A percentile compares a stretch with the other conserved stretches of the same genome.
These are phyloP conservation scores for Alternaria consortialis DNA, from an alignment of 2,329 filamentous ascomycete species.

Conservation along the genomic window DNA sequence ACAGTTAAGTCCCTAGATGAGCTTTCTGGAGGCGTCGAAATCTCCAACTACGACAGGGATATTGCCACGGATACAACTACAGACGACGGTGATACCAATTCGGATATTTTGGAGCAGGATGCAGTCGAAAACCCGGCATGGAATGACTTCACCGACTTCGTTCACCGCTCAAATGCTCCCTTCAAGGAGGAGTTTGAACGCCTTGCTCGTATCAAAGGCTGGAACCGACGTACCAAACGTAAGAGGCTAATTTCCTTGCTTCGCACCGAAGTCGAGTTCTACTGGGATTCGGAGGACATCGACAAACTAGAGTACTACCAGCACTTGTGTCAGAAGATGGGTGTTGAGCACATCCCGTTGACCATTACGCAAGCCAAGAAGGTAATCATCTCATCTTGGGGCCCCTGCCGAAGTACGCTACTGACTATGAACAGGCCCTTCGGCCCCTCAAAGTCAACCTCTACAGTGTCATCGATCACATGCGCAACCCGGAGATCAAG, in stretches of 20 bases:
- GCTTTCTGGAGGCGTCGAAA: neutral
- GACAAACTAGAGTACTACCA: conserved; percentile 35
- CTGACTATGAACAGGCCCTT: conserved; percentile 24
- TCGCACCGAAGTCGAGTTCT: conserved; percentile 29
- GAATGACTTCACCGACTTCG: conserved; percentile 27
- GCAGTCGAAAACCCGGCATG: conserved; percentile 25
- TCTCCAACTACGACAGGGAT: neutral
- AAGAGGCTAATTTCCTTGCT: conserved; percentile 22
- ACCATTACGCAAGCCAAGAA: conserved; percentile 41
- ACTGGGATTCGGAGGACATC: conserved; percentile 24
- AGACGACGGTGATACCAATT: neutral
- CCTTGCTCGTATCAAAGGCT: conserved; percentile 24
- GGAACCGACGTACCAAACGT: conserved; percentile 2
- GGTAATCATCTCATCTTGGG: conserved; percentile 16
- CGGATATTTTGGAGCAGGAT: neutral
- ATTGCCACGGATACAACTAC: neutral
- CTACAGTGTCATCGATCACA: conserved; percentile 34
- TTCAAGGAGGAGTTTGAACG: conserved; percentile 33
- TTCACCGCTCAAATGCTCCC: conserved; percentile 20
- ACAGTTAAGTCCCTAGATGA: neutral
- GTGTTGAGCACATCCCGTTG: conserved; percentile 22
- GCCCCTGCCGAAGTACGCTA: neutral
- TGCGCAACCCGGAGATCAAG: conserved; percentile 27
- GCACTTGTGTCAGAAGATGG: conserved; percentile 36
- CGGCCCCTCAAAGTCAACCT: conserved; percentile 37